These are phyloP conservation scores for Gaeumannomyces tritici DNA, from an alignment of 2,329 filamentous ascomycete species.

Conservation along the genomic window DNA sequence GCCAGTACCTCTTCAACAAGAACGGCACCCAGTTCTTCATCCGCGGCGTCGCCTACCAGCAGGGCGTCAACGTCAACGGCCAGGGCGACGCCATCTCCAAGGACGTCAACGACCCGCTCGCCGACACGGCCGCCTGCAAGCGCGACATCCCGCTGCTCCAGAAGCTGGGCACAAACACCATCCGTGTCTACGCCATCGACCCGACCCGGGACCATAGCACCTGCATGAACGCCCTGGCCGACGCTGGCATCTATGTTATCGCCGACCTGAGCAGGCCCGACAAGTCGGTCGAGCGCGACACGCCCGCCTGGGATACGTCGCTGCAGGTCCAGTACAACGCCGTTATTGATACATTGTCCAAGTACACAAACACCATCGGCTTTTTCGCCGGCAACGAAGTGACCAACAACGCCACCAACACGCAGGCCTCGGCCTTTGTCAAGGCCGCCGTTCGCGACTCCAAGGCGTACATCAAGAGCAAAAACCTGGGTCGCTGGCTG, in stretches of 20 bases:
- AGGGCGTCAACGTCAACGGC: slow-evolving; percentile 41
- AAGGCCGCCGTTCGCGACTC: slow-evolving; percentile 74
- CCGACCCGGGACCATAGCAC: slow-evolving; percentile 54
- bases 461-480: slow-evolving; percentile 67
- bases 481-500: slow-evolving; percentile 55
- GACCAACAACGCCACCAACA: slow-evolving; percentile 65
- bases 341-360: slow-evolving; percentile 59
- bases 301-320: slow-evolving; percentile 57
- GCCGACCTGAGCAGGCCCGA: slow-evolving; percentile 63
- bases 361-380: slow-evolving; percentile 67
- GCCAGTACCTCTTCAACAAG: slow-evolving; percentile 49
- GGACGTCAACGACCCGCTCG: slow-evolving; percentile 50
- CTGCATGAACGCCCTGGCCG: slow-evolving; percentile 61
- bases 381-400: slow-evolving; percentile 83
- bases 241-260: slow-evolving; percentile 70
- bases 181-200: slow-evolving; percentile 71
- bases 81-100: slow-evolving; percentile 24
- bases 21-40: slow-evolving; percentile 47
- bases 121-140: slow-evolving; percentile 50
- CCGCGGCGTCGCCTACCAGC: slow-evolving; percentile 69
- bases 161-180: slow-evolving; percentile 61
- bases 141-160: slow-evolving; percentile 62
- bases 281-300: slow-evolving; percentile 59
- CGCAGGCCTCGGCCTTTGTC: slow-evolving; percentile 64
- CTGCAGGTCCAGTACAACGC: slow-evolving; percentile 61